phyloP scores from a whole-genome alignment of 306 rosid species.

The Cucurbita argyrosperma region DNA sequence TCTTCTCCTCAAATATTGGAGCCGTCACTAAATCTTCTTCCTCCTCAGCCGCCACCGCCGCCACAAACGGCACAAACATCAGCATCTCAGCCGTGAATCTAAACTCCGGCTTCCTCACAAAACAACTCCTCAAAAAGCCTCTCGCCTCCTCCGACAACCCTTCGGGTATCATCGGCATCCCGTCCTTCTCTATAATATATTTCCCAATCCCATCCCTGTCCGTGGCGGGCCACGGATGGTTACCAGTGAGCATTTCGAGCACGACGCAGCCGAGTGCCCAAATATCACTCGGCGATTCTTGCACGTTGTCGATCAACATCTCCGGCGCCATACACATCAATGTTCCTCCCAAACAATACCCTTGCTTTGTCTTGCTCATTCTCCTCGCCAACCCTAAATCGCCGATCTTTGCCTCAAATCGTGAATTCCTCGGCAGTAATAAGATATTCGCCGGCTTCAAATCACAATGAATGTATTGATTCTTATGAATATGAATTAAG shows the following conservation, averaged over 20 bases:
- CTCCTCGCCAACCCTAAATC: conserved; percentile 20
- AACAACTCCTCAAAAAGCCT: conserved; percentile 14
- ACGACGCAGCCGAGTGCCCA: conserved; percentile 22
- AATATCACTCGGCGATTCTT: conserved; percentile 13
- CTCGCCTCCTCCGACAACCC: conserved; percentile 5
- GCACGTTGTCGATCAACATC: conserved; percentile 1
- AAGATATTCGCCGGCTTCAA: conserved; percentile 19
- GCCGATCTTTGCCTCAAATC: conserved; percentile 14
- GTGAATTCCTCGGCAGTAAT: background rate
- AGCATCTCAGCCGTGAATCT: conserved; percentile 24
- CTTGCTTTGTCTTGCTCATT: background rate
- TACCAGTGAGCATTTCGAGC: conserved; percentile 16
- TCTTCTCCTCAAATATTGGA: background rate
- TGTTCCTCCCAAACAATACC: conserved; percentile 16
- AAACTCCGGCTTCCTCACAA: conserved; percentile 1
- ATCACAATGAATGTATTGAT: conserved; percentile 16
- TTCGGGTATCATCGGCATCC: conserved; percentile 3
- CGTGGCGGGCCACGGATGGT: background rate
- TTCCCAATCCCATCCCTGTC: background rate
- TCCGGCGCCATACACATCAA: conserved; percentile 16
- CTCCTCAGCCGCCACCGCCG: background rate
- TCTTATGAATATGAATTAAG: conserved; percentile 7
- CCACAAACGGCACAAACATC: conserved; percentile 2
- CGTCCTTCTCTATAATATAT: background rate
- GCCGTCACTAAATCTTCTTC: background rate